These are phyloP conservation scores for Teratosphaeria viscida DNA, from an alignment of 2,329 filamentous ascomycete species.

Conservation along the genomic window DNA sequence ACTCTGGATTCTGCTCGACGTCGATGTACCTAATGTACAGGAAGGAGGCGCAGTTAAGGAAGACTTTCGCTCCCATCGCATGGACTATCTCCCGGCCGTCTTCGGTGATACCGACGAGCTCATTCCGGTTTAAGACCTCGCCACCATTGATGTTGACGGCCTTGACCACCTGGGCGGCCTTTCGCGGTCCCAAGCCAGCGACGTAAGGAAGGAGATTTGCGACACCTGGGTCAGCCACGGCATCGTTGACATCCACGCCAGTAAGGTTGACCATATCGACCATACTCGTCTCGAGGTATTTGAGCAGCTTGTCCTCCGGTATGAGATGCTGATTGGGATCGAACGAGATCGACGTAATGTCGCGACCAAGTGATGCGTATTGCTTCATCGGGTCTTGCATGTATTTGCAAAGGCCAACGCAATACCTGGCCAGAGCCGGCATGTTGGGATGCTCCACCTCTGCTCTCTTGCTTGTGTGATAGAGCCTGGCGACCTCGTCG, in stretches of 20 bases:
- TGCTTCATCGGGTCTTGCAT: slow-evolving; percentile 94
- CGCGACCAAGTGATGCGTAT: slow-evolving; percentile 83
- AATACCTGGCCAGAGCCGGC: slow-evolving; percentile 72
- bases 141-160: slow-evolving; percentile 88
- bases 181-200: slow-evolving; percentile 82
- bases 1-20: slow-evolving; percentile 54
- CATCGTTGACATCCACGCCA: slow-evolving; percentile 90
- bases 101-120: slow-evolving; percentile 80
- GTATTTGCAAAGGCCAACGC: slow-evolving; percentile 78
- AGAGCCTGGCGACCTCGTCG: slow-evolving; percentile 92
- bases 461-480: slow-evolving; percentile 79
- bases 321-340: slow-evolving; percentile 84
- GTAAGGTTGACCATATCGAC: slow-evolving; percentile 98
- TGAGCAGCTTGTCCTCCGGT: slow-evolving; percentile 74
- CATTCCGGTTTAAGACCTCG: slow-evolving; percentile 69
- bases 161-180: slow-evolving; percentile 75
- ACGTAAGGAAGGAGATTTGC: slow-evolving; percentile 85
- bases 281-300: slow-evolving; percentile 87
- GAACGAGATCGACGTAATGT: slow-evolving; percentile 77
- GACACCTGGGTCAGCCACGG: slow-evolving; percentile 67
- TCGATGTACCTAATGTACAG: slow-evolving; percentile 79
- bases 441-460: slow-evolving; percentile 71
- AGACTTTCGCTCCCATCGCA: slow-evolving; percentile 81
- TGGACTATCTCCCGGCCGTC: slow-evolving; percentile 30
- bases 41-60: slow-evolving; percentile 96